A percentile compares a stretch with the other conserved stretches of the same genome.
Conservation (phyloP, 208 protist species). For the Spongospora subterranea region DNA sequence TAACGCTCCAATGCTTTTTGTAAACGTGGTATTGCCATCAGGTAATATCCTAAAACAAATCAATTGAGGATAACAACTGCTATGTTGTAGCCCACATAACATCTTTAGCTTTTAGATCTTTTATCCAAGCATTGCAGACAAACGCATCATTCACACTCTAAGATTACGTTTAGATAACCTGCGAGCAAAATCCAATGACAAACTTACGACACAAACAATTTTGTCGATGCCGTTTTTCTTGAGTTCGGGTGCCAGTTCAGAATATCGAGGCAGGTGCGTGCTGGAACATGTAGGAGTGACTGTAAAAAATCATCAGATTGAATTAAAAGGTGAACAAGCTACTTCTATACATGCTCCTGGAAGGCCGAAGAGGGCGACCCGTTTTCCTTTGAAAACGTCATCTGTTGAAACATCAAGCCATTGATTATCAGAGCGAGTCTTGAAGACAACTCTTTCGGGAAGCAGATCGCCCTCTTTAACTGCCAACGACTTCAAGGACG, state of each 20-base stretch:
- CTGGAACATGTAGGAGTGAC: conserved; percentile 58
- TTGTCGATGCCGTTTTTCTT: conserved; percentile 55
- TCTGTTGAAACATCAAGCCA: conserved; percentile 8
- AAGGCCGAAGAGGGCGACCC: neutral
- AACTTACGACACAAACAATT: conserved; percentile 25
- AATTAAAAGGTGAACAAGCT: neutral
- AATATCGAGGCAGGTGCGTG: conserved; percentile 58
- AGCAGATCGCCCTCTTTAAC: conserved; percentile 31
- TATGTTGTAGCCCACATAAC: too few species aligned
- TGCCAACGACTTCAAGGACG: neutral
- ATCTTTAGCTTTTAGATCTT: conserved; percentile 14
- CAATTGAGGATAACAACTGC: too few species aligned
- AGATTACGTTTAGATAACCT: neutral
- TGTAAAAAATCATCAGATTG: neutral
- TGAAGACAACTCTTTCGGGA: conserved; percentile 22
- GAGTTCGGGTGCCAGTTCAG: neutral
- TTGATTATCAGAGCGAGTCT: conserved; percentile 30
- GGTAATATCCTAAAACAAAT: conserved; percentile 53
- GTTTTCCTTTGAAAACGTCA: conserved; percentile 53
- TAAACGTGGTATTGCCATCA: conserved; percentile 59
- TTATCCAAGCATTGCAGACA: conserved; percentile 47
- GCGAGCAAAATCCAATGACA: neutral
- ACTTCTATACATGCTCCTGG: neutral
- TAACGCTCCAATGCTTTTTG: conserved; percentile 38
- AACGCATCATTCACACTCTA: conserved; percentile 61